A percentile compares a stretch with the other conserved stretches of the same genome.
Evolutionary conservation across 768 basidiomycete genomes (phyloP).

Genomic region (Baorangia bicolor): DNA sequence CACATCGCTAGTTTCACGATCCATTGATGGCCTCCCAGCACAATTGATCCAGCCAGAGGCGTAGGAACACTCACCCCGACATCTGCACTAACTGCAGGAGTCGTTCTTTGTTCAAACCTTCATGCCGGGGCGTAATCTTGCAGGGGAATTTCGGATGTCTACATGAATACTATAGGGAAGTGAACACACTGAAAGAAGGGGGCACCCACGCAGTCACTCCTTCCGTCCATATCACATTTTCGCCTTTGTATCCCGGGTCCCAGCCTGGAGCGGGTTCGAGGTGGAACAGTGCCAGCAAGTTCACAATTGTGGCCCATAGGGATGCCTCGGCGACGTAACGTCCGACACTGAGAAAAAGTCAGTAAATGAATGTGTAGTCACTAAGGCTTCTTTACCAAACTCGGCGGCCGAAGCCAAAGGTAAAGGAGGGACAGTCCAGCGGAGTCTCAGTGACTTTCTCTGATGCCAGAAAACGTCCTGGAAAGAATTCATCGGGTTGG

Average conservation of each 20-base stretch:
- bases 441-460: not conserved
- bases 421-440: not conserved
- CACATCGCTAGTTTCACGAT: not conserved
- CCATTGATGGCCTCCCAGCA: not conserved
- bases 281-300: slow-evolving; percentile 7
- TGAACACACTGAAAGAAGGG: not conserved
- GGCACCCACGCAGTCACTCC: slow-evolving; percentile 11
- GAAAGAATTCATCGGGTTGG: slow-evolving; percentile 34
- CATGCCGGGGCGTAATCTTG: not conserved
- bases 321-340: slow-evolving; percentile 38
- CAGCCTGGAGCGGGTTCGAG: slow-evolving; percentile 3
- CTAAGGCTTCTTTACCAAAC: not conserved
- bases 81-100: not conserved
- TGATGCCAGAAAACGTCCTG: slow-evolving; percentile 30
- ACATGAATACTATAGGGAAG: too few relatives aligned
- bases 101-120: not conserved
- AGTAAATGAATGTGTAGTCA: not conserved
- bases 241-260: not conserved
- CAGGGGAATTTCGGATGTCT: not conserved
- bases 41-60: not conserved
- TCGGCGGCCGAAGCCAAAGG: slow-evolving; percentile 41
- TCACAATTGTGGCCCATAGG: slow-evolving; percentile 21
- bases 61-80: not conserved
- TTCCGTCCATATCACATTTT: slow-evolving; percentile 6
- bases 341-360: slow-evolving; percentile 34